Evolutionary conservation across 179 eudicot species (phyloP), one percentile per base, ranked within the genome.

Genomic region (Silene vulgaris): DNA sequence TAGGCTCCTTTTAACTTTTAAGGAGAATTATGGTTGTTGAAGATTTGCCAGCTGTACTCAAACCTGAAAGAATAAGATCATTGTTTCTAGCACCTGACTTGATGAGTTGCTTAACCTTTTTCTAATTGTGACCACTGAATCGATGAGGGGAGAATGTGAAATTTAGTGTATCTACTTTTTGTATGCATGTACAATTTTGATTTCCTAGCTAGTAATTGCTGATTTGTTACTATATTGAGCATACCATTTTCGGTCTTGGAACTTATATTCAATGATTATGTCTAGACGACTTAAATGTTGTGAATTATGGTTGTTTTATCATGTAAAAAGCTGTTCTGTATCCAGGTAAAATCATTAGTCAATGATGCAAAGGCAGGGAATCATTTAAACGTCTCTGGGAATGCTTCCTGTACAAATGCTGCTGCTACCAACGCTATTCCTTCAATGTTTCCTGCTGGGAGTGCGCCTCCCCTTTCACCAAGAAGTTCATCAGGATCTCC

Each of bases 401-500:
- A 86, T 78, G 82, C 85, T 78, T 88, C 96, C 62, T 86, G 87
- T 81, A 76, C 95, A 78, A 89, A 87, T 77, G 88, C 91, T 73
- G 82, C 89, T 76, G 77, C 93, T 60, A 84, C 80, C 71, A 89
- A 84, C 87, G 74, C 91, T 37, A 82, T 92, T 76, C 99, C 97
- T 48, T 95, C 97, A 68, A 90, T 95, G 93, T 92, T 92, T 85
- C 92, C 97, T 40, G 95, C 96, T 75, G 96, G 97, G 74, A 92
- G 97, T 77, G 89, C 92, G 8, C 97, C 97, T 71, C 96, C 97
- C 14, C 99, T 95, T 81, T 95, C 99, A 50, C 98, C 98, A 20
- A 89, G 98, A 81, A 92, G 97, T 81, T 89, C 95, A 72, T 88
- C 97, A 69, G 98, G 97, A 48, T 94, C 98, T 43, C 98, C 98